Base-by-base conservation (phyloP, 306 rosid species). In the Trichosanthes truncata region DNA sequence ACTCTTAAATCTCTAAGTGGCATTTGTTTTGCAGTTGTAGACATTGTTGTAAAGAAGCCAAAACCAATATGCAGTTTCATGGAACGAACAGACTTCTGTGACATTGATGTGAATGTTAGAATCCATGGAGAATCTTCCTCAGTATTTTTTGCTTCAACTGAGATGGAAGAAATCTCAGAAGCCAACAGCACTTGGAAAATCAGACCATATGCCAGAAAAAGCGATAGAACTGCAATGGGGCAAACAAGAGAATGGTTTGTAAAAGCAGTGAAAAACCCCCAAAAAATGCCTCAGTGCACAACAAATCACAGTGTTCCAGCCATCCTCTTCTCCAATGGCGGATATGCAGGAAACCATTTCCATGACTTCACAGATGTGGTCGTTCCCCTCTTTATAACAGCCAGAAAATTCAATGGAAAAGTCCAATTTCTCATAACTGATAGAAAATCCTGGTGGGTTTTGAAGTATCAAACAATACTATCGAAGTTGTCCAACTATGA, bases 311-410 rank as follows among this genome's bases (percentile, higher is more conserved):
- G 74, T 26, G 84, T 89, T 79, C 93, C 97, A 20, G 96, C 92
- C 66, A 77, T 94, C 5, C 38, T 94, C 76, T 94, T 94, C 81
- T 94, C 98, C 3, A 78, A 52, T 36, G 89, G 87, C 75, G 98
- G 98, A 53, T 94, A 92, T 74, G 63, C 82, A 14, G 97, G 97
- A 36, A 94, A 94, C 87, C 92, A 92, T 84, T 94, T 92, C 80
- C 98, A 94, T 75, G 98, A 94, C 48, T 90, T 90, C 87, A 83
- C 91, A 10, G 98, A 94, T 74, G 79, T 89, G 71, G 15, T 94
- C 23, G 82, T 94, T 79, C 98, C 98, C 3, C 77, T 94, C 36
- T 94, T 87, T 71, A 80, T 92, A 35, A 90, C 98, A 66, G 81
- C 94, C 7, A 76, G 91, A 77, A 78, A 84, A 38, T 92, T 82